Evolutionary conservation across 2,329 filamentous ascomycete species (phyloP).

Genomic region (Daldinia sp.): DNA sequence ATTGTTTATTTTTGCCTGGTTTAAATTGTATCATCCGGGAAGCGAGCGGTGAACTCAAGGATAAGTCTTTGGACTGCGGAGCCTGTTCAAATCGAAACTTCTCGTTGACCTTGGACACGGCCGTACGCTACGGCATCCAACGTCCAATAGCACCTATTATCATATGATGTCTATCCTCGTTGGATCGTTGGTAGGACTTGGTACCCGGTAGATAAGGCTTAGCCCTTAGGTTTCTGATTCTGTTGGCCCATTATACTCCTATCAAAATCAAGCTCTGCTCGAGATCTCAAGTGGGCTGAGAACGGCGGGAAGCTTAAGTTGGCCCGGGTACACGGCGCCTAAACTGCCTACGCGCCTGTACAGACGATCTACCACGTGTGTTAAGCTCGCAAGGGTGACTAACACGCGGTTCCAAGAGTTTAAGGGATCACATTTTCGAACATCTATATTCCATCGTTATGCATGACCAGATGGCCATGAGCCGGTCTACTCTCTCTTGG

Average conservation of each 20-base stretch:
- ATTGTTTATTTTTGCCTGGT: conserved; percentile 1
- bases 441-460: not conserved
- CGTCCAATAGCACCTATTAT: conserved; percentile 14
- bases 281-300: not conserved
- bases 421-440: not conserved
- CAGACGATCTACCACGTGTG: conserved; percentile 20
- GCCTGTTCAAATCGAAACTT: conserved; percentile 1
- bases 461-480: not conserved
- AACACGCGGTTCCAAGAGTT: not conserved
- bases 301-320: not conserved
- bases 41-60: conserved; percentile 29
- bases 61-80: conserved; percentile 4
- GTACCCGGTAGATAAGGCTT: conserved; percentile 2
- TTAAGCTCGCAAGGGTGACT: not conserved
- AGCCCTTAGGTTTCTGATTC: conserved; percentile 1
- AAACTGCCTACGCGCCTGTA: conserved; percentile 14
- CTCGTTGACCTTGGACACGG: conserved; percentile 1
- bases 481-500: not conserved
- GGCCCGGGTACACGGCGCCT: conserved; percentile 16
- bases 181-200: conserved; percentile 6
- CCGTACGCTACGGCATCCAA: not conserved
- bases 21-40: not conserved
- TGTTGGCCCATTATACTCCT: conserved; percentile 9
- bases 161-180: conserved; percentile 8
- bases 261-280: conserved; percentile 8